A percentile compares a stretch with the other conserved stretches of the same genome.
Evolutionary conservation across 2,329 filamentous ascomycete genomes (phyloP).

Genomic region (Beauveria medogensis): DNA sequence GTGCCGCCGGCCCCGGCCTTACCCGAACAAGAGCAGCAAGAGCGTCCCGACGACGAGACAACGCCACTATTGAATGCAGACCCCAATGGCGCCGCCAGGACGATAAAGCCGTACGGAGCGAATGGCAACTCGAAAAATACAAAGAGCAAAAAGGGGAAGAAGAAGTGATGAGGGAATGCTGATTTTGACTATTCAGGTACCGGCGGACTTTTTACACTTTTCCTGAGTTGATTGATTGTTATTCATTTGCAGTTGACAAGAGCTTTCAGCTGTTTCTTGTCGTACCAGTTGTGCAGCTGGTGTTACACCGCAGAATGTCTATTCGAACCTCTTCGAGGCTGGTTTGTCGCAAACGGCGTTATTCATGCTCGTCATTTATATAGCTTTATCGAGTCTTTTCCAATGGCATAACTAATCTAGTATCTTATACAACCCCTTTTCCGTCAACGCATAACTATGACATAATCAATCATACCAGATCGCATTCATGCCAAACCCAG

Average conservation of each 20-base stretch:
- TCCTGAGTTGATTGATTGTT: not conserved
- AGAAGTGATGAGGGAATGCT: conserved; percentile 19
- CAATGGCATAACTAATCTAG: not conserved
- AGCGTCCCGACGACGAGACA: conserved; percentile 17
- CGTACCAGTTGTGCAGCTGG: not conserved
- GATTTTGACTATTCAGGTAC: no score
- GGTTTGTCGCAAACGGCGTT: not conserved
- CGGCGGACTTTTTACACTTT: not conserved
- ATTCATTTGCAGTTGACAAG: not conserved
- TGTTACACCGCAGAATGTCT: not conserved
- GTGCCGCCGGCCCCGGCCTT: conserved; percentile 13
- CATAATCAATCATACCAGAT: conserved; percentile 68
- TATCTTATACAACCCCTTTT: not conserved
- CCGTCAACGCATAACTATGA: no score
- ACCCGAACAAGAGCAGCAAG: not conserved
- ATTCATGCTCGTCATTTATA: not conserved
- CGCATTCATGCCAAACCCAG: conserved; percentile 95
- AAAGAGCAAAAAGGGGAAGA: conserved; percentile 28
- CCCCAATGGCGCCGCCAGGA: conserved; percentile 19
- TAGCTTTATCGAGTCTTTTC: not conserved
- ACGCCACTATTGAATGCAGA: conserved; percentile 23
- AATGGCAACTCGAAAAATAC: conserved; percentile 8
- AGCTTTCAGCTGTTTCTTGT: not conserved
- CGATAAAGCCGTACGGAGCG: conserved; percentile 10
- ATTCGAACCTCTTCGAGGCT: not conserved